Base-by-base conservation (phyloP, 2,329 filamentous ascomycete genomes). In the Xylariaceae sp. region DNA sequence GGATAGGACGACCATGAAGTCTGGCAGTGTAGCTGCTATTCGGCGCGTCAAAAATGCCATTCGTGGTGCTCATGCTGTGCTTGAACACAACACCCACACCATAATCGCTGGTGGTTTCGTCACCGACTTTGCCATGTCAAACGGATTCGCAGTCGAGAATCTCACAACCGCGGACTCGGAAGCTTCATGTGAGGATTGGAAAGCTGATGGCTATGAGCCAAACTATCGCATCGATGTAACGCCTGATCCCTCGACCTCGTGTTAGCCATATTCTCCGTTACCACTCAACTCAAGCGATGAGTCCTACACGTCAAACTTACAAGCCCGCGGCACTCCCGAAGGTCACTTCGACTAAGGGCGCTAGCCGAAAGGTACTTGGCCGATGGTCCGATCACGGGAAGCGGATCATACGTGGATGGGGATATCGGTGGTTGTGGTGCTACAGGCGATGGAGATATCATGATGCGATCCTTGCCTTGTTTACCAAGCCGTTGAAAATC, bases 391-490 rank as follows among this genome's bases (percentile, higher is more conserved):
- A 80, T 81, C 45, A 68, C 71, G 0, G 78, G 78, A 1, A 77
- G 74, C 46, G 78, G 77, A 2, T 77, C 76, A 1, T 81, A 81
- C 54, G 78, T 76, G 3, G 78, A 81, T 53, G 68, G 67, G 5
- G 75, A 77, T 3, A 72, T 77, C 1, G 78, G 77, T 1, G 78
- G 74, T 0, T 81, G 78, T 55, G 78, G 77, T 7, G 76, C 78
- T 2, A 81, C 78, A 0, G 78, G 78, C 1, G 77, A 81, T 47
- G 78, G 78, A 1, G 78, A 81, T 57, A 63, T 80, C 51, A 79
- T 81, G 76, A 77, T 80, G 72, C 70, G 77, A 4, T 79, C 80
- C 53, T 59, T 81, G 19, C 78, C 78, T 0, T 81, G 78, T 58
- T n/a, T 81, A 81, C 56, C 78, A 81, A 57, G 78, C 77, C 1